phyloP scores from a whole-genome alignment of 1,139 yeast genomes.

The Blastobotrys petasosporus region DNA sequence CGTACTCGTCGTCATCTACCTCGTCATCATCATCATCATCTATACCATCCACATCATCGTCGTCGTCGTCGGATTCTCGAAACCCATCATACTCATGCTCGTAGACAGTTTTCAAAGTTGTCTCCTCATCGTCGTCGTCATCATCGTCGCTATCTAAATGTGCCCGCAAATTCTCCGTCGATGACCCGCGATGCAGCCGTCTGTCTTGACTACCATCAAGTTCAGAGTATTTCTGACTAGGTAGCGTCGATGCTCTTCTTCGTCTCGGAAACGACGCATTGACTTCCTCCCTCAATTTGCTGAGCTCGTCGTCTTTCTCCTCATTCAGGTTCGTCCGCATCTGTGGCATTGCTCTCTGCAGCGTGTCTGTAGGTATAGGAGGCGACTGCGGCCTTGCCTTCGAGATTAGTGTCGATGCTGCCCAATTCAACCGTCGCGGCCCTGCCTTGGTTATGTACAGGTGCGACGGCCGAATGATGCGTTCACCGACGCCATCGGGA shows the following conservation, averaged over 20 bases:
- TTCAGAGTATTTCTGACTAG: not conserved
- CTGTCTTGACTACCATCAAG: not conserved
- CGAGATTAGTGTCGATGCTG: conserved; percentile 25
- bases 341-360: conserved; percentile 13
- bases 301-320: conserved; percentile 15
- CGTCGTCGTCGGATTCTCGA: conserved; percentile 11
- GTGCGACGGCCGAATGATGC: conserved; percentile 30
- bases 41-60: conserved; percentile 11
- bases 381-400: conserved; percentile 28
- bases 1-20: conserved; percentile 12
- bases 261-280: conserved; percentile 5
- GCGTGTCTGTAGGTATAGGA: conserved; percentile 24
- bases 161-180: not conserved
- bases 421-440: conserved; percentile 24
- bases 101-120: conserved; percentile 19
- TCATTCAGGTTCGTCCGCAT: conserved; percentile 5
- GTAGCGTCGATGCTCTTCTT: conserved; percentile 17
- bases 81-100: conserved; percentile 14
- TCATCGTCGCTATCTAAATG: not conserved
- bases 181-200: not conserved
- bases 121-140: conserved; percentile 15
- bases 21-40: conserved; percentile 15
- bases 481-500: conserved; percentile 32
- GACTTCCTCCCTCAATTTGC: conserved; percentile 12
- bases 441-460: conserved; percentile 28